Base-by-base conservation (phyloP, 2,329 filamentous ascomycete genomes). In the Neonectria punicea region DNA sequence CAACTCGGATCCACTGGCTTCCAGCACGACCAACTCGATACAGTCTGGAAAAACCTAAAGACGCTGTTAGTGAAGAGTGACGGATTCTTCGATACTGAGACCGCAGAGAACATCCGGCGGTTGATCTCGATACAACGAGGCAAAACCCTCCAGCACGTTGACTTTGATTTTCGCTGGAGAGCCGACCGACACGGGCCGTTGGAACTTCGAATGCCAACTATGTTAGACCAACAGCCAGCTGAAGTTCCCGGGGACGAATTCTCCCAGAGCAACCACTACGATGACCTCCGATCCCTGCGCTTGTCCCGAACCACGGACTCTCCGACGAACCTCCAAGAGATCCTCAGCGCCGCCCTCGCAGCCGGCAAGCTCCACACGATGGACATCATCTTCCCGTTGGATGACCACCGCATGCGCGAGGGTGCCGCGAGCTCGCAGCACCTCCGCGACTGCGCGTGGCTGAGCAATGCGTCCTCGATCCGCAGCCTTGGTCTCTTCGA, bases 361-460 rank as follows among this genome's bases (percentile, higher is more conserved):
- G 63, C 67, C 1, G 71, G 74, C 22, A 77, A 71, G 14, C 70
- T 82, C 4, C 70, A 75, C 32, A 76, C 76, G 1, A 71, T 81
- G 14, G 80, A 80, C 59, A 73, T 81, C 18, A 74, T 77, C 2
- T 81, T 81, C 59, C 78, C 77, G 2, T 68, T 74, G 1, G 73
- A 75, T 3, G 36, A 64, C 18, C 53, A 74, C 32, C 58, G 71
- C 13, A 70, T 67, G 6, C 67, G 58, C 2, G 51, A 61, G n/a
- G 79, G 77, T 13, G 58, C 66, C n/a, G 54, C 55, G n/a, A 76
- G 75, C 59, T 61, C 65, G 11, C 60, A 72, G 14, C 76, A 80
- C 58, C 67, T 82, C 13, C 55, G 70, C 16, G 67, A 70, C 2
- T 77, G 78, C 61, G 66, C 65, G 7, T 83, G 80, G 80, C 70